Evolutionary conservation across 2,329 filamentous ascomycete genomes (phyloP).

Genomic region (Pezicula rhizophila): DNA sequence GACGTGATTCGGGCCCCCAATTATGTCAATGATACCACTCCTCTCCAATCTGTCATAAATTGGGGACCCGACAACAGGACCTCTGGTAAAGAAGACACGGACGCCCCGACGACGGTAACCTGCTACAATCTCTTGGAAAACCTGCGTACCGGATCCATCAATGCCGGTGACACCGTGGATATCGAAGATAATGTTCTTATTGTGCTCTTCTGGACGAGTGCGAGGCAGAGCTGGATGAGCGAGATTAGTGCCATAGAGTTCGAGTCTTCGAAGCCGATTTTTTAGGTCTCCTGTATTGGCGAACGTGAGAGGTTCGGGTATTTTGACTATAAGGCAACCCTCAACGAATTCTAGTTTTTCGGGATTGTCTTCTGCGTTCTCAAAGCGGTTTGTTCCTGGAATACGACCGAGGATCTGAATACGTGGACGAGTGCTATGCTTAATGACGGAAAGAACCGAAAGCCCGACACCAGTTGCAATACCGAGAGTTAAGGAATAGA

Average conservation of each 20-base stretch:
- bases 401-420: conserved; percentile 95
- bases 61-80: conserved; percentile 31
- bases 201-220: conserved; percentile 70
- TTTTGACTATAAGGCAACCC: conserved; percentile 92
- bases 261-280: conserved; percentile 72
- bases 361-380: conserved; percentile 72
- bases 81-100: conserved; percentile 65
- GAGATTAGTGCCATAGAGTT: conserved; percentile 79
- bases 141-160: conserved; percentile 89
- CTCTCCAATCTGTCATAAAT: conserved; percentile 63
- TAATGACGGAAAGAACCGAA: conserved; percentile 82
- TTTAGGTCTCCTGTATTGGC: conserved; percentile 94
- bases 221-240: conserved; percentile 85
- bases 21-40: conserved; percentile 79
- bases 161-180: conserved; percentile 95
- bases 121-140: conserved; percentile 81
- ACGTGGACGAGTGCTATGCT: conserved; percentile 82
- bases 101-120: conserved; percentile 73
- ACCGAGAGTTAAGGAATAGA: conserved; percentile 88
- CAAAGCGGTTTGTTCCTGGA: conserved; percentile 75
- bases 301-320: conserved; percentile 92
- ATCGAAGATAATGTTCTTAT: conserved; percentile 91
- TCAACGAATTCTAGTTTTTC: conserved; percentile 81
- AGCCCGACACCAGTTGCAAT: conserved; percentile 92
- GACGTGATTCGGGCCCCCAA: conserved; percentile 73